Evolutionary conservation across 2,329 filamentous ascomycete genomes (phyloP).

Genomic region (Ceratocystiopsis brevicomis): DNA sequence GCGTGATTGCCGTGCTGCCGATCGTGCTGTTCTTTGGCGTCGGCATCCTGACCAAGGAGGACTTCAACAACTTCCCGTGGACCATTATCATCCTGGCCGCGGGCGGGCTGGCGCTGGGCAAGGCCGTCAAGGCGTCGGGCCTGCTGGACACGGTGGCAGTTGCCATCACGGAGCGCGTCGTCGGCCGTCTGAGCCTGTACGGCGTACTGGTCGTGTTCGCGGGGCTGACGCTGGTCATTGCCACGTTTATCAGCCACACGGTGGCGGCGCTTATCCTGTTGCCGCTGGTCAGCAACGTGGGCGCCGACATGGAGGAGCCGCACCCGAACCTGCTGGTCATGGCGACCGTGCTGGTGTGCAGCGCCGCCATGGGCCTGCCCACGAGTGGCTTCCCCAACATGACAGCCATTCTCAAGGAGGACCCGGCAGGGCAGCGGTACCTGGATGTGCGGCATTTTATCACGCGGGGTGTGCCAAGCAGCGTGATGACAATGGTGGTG

Average conservation of each 20-base stretch:
- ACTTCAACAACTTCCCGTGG: slow-evolving; percentile 99
- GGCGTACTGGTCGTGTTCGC: slow-evolving; percentile 74
- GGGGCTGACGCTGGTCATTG: slow-evolving; percentile 68
- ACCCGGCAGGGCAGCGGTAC: slow-evolving; percentile 80
- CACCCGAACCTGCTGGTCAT: slow-evolving; percentile 92
- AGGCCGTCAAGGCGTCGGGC: slow-evolving; percentile 84
- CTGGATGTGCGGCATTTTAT: slow-evolving; percentile 88
- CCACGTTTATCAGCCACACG: slow-evolving; percentile 95
- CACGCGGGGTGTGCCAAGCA: slow-evolving; percentile 76
- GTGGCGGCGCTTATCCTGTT: slow-evolving; percentile 90
- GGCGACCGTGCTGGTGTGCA: slow-evolving; percentile 89
- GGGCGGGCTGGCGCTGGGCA: slow-evolving; percentile 78
- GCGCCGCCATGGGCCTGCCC: slow-evolving; percentile 89
- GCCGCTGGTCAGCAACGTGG: slow-evolving; percentile 75
- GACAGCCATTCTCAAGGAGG: slow-evolving; percentile 99
- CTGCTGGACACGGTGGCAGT: slow-evolving; percentile 74
- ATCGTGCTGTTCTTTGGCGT: slow-evolving; percentile 93
- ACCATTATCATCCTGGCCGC: slow-evolving; percentile 98
- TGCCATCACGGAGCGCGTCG: slow-evolving; percentile 53
- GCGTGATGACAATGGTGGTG: slow-evolving; percentile 60
- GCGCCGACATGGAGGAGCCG: slow-evolving; percentile 65
- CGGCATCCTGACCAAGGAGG: slow-evolving; percentile 90
- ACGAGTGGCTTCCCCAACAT: slow-evolving; percentile 97
- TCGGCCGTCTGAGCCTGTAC: slow-evolving; percentile 59
- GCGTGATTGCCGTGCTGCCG: slow-evolving; percentile 89